Conservation (phyloP, 2,329 filamentous ascomycete species). For the Tolypocladium ovalisporum region DNA sequence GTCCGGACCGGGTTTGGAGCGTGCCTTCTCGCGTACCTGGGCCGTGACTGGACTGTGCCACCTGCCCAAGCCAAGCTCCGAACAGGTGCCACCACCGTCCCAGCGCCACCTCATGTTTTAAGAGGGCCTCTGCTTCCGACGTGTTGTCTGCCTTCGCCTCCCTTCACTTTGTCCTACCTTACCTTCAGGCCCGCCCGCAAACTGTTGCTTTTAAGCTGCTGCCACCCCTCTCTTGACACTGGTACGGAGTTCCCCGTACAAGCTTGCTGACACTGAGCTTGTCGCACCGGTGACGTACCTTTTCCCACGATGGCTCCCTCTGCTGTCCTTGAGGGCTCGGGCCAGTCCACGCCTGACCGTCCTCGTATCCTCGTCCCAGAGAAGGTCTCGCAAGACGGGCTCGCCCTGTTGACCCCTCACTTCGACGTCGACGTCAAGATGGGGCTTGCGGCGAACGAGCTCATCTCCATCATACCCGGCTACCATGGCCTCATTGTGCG, state of each 20-base stretch:
- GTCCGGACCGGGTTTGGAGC: background rate
- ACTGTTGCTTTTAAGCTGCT: background rate
- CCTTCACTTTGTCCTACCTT: background rate
- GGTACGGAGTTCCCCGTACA: background rate
- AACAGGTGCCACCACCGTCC: background rate
- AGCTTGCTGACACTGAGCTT: background rate
- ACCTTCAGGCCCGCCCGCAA: background rate
- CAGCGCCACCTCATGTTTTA: background rate
- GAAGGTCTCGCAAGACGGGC: slow-evolving; percentile 69
- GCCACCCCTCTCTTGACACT: background rate
- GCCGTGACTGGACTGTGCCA: background rate
- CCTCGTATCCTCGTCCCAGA: slow-evolving; percentile 61
- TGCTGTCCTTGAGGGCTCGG: slow-evolving; percentile 6
- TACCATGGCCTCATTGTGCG: slow-evolving; percentile 73
- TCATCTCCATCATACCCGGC: slow-evolving; percentile 53
- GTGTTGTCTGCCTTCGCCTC: background rate
- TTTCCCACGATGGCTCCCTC: slow-evolving; percentile 17
- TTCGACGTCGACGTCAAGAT: slow-evolving; percentile 61
- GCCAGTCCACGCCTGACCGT: slow-evolving; percentile 7
- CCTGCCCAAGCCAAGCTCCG: background rate
- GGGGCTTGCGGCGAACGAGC: slow-evolving; percentile 49
- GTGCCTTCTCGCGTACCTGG: background rate
- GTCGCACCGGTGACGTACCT: background rate
- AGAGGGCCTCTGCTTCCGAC: background rate
- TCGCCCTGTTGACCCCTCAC: slow-evolving; percentile 53